phyloP scores from a whole-genome alignment of 2,329 filamentous ascomycete genomes.

The Verticillium tricorpus region DNA sequence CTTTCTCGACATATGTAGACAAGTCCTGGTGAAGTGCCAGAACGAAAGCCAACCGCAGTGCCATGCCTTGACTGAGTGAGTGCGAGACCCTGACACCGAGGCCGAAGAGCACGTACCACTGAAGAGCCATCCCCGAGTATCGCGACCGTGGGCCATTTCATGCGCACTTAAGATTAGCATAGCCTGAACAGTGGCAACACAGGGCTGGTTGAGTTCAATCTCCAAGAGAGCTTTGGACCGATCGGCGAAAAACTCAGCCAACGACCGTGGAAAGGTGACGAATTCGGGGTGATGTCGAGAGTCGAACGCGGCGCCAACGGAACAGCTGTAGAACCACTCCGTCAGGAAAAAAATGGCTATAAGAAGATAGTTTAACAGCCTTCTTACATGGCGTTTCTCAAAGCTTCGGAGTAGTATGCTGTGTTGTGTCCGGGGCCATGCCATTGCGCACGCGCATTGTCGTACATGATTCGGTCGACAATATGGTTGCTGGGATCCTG shows the following conservation, averaged over 20 bases:
- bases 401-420: too few relatives aligned
- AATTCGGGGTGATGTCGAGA: conserved; percentile 14
- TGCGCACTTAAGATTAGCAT: neutral
- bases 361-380: neutral
- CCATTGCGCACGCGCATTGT: neutral
- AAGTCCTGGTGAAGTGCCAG: too few relatives aligned
- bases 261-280: conserved; percentile 24
- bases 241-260: conserved; percentile 7
- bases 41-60: too few relatives aligned
- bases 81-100: too few relatives aligned
- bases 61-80: too few relatives aligned
- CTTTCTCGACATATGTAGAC: too few relatives aligned
- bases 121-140: too few relatives aligned
- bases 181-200: conserved; percentile 4
- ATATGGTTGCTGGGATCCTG: conserved; percentile 4
- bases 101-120: too few relatives aligned
- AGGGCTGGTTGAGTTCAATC: conserved; percentile 1
- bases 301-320: too few relatives aligned
- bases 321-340: too few relatives aligned
- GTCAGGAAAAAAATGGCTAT: too few relatives aligned
- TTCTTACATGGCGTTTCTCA: neutral
- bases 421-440: neutral
- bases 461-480: conserved; percentile 1
- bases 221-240: conserved; percentile 1
- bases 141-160: too few relatives aligned